Evolutionary conservation across 768 basidiomycete species (phyloP), one percentile per base, ranked within the genome.

Genomic region (Coprinellus micaceus): DNA sequence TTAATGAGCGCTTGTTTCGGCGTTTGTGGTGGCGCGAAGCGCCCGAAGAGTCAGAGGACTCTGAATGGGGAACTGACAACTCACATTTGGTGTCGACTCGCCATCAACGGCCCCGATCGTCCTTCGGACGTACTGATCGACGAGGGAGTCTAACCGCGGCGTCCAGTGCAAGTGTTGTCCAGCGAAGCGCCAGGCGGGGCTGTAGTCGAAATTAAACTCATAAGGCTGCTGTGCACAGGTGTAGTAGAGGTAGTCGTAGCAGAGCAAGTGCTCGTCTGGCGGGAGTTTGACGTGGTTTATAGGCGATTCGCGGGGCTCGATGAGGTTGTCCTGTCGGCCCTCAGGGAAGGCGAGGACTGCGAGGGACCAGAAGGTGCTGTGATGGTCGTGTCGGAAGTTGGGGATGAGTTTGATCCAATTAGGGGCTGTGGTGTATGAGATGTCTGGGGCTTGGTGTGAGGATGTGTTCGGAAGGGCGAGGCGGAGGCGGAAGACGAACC

Each of bases 121-220:
- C 24, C 66, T 67, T 57, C 79, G 69, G 26, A 82, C 68, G 62
- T 82, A 82, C 19, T 67, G 56, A 39, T 78, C 68, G 4, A 81
- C 77, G 19, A 84, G 60, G 4, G 61, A 57, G 56, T 74, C 66
- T 11, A 86, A 62, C 22, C 59, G 61, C 7, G 72, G 66, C 2
- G 73, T 72, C 81, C 81, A 86, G 52, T 72, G 74, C 70, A 83
- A 72, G 60, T 83, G 65, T 58, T 75, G 70, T 17, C 81, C 83
- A 30, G 80, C 81, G 64, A 75, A 76, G 60, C 77, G 69, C 84
- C 84, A 86, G 17, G 77, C 81, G 19, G 83, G 82, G 54, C 78
- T 78, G 61, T 77, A 84, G 55, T 84, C 82, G 51, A 72, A 74
- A 46, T 81, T 80, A 63, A 77, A 80, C 62, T 84, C 83, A 55